Conservation (phyloP, 2,329 filamentous ascomycete genomes). For the Aureobasidium lini region DNA sequence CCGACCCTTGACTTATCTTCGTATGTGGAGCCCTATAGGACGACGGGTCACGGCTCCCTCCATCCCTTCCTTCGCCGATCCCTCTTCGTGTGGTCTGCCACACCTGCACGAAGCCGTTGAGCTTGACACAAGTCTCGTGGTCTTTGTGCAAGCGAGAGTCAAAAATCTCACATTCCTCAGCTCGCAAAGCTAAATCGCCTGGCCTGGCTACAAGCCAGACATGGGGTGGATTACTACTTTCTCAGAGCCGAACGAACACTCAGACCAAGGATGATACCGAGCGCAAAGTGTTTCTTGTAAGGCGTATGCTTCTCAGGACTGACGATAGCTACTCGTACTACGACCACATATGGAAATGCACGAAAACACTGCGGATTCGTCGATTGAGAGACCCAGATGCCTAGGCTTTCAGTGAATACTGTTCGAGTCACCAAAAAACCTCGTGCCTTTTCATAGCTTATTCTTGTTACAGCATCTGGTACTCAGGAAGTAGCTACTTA, state of each 20-base stretch:
- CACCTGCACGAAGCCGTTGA: background rate
- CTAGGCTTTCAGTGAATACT: too few species aligned
- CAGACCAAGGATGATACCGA: background rate
- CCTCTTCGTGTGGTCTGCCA: background rate
- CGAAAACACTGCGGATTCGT: too few species aligned
- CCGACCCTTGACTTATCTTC: background rate
- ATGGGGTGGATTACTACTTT: background rate
- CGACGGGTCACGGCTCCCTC: background rate
- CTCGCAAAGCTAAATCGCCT: background rate
- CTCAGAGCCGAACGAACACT: background rate
- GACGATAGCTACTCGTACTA: too few species aligned
- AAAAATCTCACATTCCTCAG: constrained; percentile 2
- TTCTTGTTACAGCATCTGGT: too few species aligned
- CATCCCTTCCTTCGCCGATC: background rate
- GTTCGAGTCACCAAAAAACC: too few species aligned
- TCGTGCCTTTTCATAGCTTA: too few species aligned
- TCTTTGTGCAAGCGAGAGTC: constrained; percentile 1
- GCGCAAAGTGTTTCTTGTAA: too few species aligned
- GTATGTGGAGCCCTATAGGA: background rate
- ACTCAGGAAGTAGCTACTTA: too few species aligned
- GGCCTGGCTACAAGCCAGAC: constrained; percentile 3
- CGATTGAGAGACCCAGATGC: too few species aligned
- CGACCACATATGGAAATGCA: too few species aligned
- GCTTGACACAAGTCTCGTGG: background rate
- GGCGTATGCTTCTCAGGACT: too few species aligned